Base-by-base conservation (phyloP, 257 asterid species). In the Gentiana macrophylla region DNA sequence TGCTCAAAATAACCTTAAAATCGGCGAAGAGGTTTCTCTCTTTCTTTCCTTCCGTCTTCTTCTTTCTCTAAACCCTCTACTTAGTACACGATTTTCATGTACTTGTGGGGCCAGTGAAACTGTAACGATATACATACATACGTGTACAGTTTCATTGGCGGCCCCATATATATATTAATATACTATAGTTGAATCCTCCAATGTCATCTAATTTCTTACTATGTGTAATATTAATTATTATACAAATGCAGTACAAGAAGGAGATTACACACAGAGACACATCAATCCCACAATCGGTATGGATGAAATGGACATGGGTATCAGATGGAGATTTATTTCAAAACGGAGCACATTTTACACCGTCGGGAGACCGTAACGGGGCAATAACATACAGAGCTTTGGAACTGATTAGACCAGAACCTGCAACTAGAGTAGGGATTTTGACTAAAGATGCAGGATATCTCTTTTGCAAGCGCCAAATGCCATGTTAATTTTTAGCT, bases 251-350 rank as follows among this genome's bases (percentile, higher is more conserved):
- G 46, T 41, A 41, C 9, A 41, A 41, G 46, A 41, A 7, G 9
- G 46, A 41, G 67, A 54, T 69, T 5, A 69, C 74, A 8, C 68
- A 69, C 52, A 53, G 74, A 57, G 55, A 59, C 38, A 50, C 49
- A 41, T 41, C 46, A 7, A 41, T 41, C n/a, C 45, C 57, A 1
- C 1, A 4, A 1, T 15, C 41, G 1, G 36, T 33, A 8, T 69
- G 74, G 74, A 64, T 32, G 2, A 32, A 11, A 4, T 69, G 74
- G 74, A 64, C 66, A 3, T 69, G 74, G 74, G 69, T 64, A 11
- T 63, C 74, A 8, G 70, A 69, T 4, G 62, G 66, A 12, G 74
- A 69, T 60, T 2, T 53, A 3, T 69, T 57, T 69, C 3, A 49
- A 62, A 69, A 69, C 48, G 74, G 70, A 54, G 74, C 70, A 3